phyloP scores from a whole-genome alignment of 2,329 filamentous ascomycete genomes.

The Xylariomycetidae sp. region DNA sequence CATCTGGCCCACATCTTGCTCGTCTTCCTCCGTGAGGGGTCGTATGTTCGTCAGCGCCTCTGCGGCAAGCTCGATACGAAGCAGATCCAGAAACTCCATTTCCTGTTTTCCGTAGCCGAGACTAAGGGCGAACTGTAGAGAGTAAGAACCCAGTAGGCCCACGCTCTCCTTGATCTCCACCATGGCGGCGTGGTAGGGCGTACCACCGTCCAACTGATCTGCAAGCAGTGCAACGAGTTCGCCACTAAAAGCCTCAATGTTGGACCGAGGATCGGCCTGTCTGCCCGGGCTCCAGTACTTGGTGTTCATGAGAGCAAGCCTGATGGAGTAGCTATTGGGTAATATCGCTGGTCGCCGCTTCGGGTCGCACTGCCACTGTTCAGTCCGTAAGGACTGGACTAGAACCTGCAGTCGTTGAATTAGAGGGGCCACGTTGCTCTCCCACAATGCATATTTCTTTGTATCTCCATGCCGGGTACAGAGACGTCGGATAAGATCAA shows the following conservation, averaged over 20 bases:
- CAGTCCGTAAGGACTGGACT: conserved; percentile 10
- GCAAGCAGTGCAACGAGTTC: conserved; percentile 1
- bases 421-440: conserved; percentile 15
- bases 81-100: conserved; percentile 1
- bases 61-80: conserved; percentile 4
- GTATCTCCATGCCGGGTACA: too few species aligned
- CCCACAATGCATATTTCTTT: background rate
- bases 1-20: too few species aligned
- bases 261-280: background rate
- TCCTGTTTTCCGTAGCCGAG: background rate
- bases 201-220: background rate
- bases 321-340: conserved; percentile 3
- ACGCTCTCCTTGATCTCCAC: background rate
- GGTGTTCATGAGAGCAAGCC: background rate
- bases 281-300: background rate
- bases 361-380: conserved; percentile 3
- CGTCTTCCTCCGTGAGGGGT: too few species aligned
- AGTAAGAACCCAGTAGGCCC: background rate
- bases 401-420: conserved; percentile 11
- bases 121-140: background rate
- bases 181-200: conserved; percentile 1
- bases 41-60: background rate
- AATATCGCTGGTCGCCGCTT: conserved; percentile 3
- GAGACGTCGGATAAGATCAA: too few species aligned
- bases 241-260: background rate